Conservation (phyloP, 768 basidiomycete genomes). For the Podaxis rugospora region DNA sequence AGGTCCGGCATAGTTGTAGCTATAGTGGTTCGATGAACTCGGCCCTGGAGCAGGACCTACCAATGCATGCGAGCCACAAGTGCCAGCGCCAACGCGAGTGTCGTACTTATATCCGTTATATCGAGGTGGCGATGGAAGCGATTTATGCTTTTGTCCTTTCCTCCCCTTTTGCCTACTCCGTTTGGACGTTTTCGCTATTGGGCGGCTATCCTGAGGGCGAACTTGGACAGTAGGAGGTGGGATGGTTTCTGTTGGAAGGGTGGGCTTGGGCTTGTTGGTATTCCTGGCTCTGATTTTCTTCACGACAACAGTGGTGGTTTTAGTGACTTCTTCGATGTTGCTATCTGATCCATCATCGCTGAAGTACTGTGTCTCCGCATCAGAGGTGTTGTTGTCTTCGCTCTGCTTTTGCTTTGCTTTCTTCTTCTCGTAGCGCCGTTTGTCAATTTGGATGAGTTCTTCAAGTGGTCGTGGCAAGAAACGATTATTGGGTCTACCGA, state of each 20-base stretch:
- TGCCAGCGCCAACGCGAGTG: neutral
- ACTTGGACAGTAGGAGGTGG: neutral
- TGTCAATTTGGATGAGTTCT: constrained; percentile 30
- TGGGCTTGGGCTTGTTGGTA: neutral
- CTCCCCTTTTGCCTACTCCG: neutral
- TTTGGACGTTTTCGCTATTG: neutral
- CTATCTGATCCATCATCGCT: constrained; percentile 22
- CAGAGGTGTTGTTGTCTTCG: neutral
- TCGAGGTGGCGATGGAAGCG: neutral
- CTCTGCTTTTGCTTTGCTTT: constrained; percentile 19
- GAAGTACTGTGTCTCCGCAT: constrained; percentile 8
- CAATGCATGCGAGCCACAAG: neutral
- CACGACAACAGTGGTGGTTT: constrained; percentile 14
- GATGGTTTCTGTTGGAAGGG: neutral
- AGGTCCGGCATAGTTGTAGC: neutral
- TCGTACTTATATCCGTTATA: constrained; percentile 1
- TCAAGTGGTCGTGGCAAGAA: constrained; percentile 30
- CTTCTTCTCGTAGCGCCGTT: constrained; percentile 20
- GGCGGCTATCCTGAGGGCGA: neutral
- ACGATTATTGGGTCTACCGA: constrained; percentile 19
- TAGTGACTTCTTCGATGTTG: constrained; percentile 22
- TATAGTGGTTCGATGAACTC: neutral
- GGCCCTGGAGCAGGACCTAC: neutral
- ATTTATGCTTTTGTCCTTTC: neutral
- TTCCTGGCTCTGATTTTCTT: constrained; percentile 12